phyloP scores from a whole-genome alignment of 2,329 filamentous ascomycete species.

The Akanthomyces muscarius region DNA sequence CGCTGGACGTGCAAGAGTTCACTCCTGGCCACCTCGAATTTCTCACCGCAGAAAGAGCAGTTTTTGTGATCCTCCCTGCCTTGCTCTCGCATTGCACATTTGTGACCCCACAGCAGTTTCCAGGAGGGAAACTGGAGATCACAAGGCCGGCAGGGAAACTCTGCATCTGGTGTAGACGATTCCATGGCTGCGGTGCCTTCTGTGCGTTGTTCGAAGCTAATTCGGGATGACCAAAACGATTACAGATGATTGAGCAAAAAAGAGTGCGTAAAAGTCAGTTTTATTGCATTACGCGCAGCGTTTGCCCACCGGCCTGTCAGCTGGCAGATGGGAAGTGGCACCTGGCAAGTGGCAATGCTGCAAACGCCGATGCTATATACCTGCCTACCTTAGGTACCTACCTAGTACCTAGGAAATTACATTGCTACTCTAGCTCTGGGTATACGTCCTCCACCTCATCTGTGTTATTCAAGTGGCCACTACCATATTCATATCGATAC shows the following conservation, averaged over 20 bases:
- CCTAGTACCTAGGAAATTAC: not conserved
- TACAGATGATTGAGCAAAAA: not conserved
- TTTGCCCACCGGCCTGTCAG: not conserved
- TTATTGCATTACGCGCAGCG: not conserved
- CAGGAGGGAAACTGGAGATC: slow-evolving; percentile 25
- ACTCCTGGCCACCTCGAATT: slow-evolving; percentile 32
- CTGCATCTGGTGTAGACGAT: not conserved
- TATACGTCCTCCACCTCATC: not conserved
- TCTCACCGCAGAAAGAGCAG: slow-evolving; percentile 36
- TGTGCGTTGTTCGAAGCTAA: not conserved
- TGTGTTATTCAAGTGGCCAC: not conserved
- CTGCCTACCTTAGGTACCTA: no score
- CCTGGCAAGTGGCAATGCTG: not conserved
- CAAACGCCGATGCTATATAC: not conserved
- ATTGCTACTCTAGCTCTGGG: slow-evolving; percentile 6
- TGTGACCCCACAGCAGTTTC: slow-evolving; percentile 29
- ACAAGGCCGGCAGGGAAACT: slow-evolving; percentile 30
- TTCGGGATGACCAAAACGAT: not conserved
- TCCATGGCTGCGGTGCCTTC: not conserved
- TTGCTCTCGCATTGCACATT: slow-evolving; percentile 25
- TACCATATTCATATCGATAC: not conserved
- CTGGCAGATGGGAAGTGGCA: not conserved
- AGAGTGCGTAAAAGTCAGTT: not conserved
- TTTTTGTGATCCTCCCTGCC: slow-evolving; percentile 29
- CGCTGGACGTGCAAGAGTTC: slow-evolving; percentile 33